Conservation (phyloP, 768 basidiomycete species). For the Lactarius quietus region DNA sequence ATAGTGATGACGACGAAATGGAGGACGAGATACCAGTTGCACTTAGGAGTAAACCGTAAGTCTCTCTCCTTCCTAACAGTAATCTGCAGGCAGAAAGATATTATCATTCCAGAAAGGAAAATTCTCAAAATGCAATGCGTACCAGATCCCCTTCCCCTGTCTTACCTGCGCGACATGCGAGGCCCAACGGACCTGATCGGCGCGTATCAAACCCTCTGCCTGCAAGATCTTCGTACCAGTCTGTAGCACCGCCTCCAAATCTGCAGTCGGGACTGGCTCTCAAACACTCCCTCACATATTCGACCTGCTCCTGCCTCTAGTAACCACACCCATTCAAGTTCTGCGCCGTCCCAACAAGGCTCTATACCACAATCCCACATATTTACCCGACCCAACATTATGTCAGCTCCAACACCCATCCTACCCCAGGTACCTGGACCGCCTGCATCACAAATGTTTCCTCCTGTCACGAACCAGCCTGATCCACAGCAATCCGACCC, state of each 20-base stretch:
- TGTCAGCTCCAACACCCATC: neutral
- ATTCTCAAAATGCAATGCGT: neutral
- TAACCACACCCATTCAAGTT: neutral
- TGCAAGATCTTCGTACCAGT: neutral
- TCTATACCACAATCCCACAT: neutral
- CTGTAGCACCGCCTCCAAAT: neutral
- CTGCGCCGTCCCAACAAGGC: slow-evolving; percentile 1
- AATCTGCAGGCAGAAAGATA: neutral
- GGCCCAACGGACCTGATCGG: neutral
- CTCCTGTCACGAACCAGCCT: neutral
- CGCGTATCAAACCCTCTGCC: neutral
- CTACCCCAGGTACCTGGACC: neutral
- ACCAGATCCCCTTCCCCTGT: slow-evolving; percentile 1
- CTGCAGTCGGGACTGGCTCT: neutral
- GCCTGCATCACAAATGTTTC: neutral
- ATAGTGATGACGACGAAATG: slow-evolving; percentile 14
- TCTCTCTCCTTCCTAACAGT: neutral
- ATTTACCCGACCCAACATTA: neutral
- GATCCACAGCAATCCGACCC: slow-evolving; percentile 1
- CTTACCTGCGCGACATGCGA: slow-evolving; percentile 2
- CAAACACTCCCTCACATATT: neutral
- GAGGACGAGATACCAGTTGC: neutral
- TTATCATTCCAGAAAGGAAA: neutral
- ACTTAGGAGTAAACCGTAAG: slow-evolving; percentile 1
- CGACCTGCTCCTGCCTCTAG: neutral